These are phyloP conservation scores for Penicillium expansum DNA, from an alignment of 2,329 filamentous ascomycete species.

Conservation along the genomic window DNA sequence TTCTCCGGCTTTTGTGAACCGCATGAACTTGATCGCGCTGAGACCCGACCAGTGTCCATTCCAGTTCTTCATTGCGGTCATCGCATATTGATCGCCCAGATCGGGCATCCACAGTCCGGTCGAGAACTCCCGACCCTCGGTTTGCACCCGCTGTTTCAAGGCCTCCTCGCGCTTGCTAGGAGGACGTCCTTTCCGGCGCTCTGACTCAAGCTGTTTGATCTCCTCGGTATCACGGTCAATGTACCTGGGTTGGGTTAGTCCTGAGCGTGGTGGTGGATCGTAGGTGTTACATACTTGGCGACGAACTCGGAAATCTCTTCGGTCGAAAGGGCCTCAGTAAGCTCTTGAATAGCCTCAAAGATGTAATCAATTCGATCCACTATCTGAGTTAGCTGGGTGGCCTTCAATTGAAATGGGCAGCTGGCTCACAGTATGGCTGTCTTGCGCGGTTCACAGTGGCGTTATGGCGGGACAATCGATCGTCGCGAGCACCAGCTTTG, in stretches of 20 bases:
- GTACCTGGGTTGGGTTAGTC: slow-evolving; percentile 27
- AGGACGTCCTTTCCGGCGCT: slow-evolving; percentile 74
- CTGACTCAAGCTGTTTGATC: slow-evolving; percentile 51
- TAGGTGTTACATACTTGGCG: slow-evolving; percentile 51
- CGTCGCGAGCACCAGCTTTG: slow-evolving; percentile 74
- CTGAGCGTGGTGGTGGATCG: not conserved
- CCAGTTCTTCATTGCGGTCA: slow-evolving; percentile 68
- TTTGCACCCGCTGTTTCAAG: slow-evolving; percentile 66
- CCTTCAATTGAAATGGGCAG: not conserved
- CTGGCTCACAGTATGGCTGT: slow-evolving; percentile 63
- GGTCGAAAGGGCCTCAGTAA: slow-evolving; percentile 34
- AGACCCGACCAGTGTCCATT: slow-evolving; percentile 81
- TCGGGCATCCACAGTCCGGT: slow-evolving; percentile 81
- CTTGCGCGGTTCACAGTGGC: slow-evolving; percentile 71
- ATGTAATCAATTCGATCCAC: slow-evolving; percentile 70
- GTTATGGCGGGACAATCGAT: slow-evolving; percentile 72
- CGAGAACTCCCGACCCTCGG: slow-evolving; percentile 74
- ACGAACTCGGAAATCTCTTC: slow-evolving; percentile 52
- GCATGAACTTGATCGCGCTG: slow-evolving; percentile 71
- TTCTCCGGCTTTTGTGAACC: slow-evolving; percentile 64
- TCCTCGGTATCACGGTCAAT: slow-evolving; percentile 38
- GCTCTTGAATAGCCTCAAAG: slow-evolving; percentile 57
- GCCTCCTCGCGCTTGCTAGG: slow-evolving; percentile 73
- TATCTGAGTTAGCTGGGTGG: slow-evolving; percentile 31
- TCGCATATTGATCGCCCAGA: slow-evolving; percentile 64